A percentile compares a stretch with the other conserved stretches of the same genome.
Conservation (phyloP, 2,329 filamentous ascomycete species). For the Lachnellula subtilissima region DNA sequence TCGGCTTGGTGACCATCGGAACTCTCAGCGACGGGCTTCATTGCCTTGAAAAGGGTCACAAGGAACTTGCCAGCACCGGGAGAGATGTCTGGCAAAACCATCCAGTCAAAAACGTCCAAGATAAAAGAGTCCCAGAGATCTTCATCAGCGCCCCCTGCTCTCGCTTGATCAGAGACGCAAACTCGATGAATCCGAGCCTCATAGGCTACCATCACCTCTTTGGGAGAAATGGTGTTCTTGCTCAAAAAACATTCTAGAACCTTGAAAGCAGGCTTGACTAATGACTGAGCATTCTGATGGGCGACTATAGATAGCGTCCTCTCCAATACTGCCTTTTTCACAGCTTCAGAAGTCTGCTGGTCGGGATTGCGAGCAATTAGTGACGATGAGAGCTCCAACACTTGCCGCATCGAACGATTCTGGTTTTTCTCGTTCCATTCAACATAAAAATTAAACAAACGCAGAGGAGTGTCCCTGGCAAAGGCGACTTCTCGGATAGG, state of each 20-base stretch:
- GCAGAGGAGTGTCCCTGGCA: constrained; percentile 41
- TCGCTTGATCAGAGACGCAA: neutral
- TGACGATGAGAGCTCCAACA: constrained; percentile 52
- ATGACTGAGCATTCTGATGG: constrained; percentile 54
- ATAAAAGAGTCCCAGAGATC: constrained; percentile 48
- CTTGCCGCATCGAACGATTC: constrained; percentile 58
- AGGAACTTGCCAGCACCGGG: constrained; percentile 58
- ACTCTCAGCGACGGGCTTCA: constrained; percentile 28
- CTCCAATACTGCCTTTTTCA: constrained; percentile 44
- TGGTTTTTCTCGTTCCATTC: constrained; percentile 65
- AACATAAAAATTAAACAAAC: constrained; percentile 57
- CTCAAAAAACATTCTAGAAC: constrained; percentile 60
- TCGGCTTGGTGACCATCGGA: constrained; percentile 35
- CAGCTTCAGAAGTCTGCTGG: constrained; percentile 35
- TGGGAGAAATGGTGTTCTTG: constrained; percentile 49
- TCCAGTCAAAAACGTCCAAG: constrained; percentile 48
- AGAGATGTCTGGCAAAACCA: constrained; percentile 52
- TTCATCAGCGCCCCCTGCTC: neutral
- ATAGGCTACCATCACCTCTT: constrained; percentile 20
- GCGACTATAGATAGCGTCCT: constrained; percentile 55
- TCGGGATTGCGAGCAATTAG: constrained; percentile 48
- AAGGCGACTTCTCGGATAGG: constrained; percentile 47
- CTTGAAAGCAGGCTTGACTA: constrained; percentile 66
- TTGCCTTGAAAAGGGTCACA: constrained; percentile 49
- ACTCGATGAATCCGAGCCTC: neutral